Evolutionary conservation across 1,139 yeast genomes (phyloP).

Genomic region (Yamadazyma aaseri): DNA sequence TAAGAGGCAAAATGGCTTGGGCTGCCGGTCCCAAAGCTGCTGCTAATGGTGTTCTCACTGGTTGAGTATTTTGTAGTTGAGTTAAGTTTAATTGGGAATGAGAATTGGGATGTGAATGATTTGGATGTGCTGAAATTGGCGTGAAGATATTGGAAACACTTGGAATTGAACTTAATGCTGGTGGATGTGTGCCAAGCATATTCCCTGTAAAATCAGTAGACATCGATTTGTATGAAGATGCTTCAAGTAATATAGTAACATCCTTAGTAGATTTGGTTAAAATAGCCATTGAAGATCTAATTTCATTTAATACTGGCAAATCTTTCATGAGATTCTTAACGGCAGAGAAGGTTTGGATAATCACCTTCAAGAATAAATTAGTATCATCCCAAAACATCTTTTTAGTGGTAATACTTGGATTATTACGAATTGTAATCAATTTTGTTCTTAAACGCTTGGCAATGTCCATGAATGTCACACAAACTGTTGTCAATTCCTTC

Average conservation of each 20-base stretch:
- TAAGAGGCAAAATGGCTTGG: constrained; percentile 20
- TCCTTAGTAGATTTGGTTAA: constrained; percentile 89
- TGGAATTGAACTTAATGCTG: constrained; percentile 29
- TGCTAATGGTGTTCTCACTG: constrained; percentile 33
- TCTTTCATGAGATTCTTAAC: constrained; percentile 83
- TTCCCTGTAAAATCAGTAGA: constrained; percentile 22
- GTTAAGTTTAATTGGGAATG: constrained; percentile 13
- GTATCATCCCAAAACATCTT: constrained; percentile 83
- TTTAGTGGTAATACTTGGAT: constrained; percentile 56
- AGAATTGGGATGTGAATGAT: constrained; percentile 16
- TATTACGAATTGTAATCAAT: constrained; percentile 50
- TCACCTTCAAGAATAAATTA: constrained; percentile 76
- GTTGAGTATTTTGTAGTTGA: constrained; percentile 16
- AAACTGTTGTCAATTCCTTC: constrained; percentile 75
- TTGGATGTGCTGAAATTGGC: constrained; percentile 31
- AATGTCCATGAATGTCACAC: constrained; percentile 76
- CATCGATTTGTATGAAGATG: constrained; percentile 42
- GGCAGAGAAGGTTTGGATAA: constrained; percentile 77
- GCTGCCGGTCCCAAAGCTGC: constrained; percentile 33
- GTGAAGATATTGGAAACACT: constrained; percentile 37
- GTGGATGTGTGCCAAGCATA: constrained; percentile 19
- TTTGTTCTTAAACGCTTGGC: constrained; percentile 66
- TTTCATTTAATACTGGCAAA: constrained; percentile 75
- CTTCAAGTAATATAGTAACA: constrained; percentile 76
- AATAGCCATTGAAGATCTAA: constrained; percentile 74